These are phyloP conservation scores for Angophora floribunda DNA, from an alignment of 345 rosid species.

Conservation along the genomic window DNA sequence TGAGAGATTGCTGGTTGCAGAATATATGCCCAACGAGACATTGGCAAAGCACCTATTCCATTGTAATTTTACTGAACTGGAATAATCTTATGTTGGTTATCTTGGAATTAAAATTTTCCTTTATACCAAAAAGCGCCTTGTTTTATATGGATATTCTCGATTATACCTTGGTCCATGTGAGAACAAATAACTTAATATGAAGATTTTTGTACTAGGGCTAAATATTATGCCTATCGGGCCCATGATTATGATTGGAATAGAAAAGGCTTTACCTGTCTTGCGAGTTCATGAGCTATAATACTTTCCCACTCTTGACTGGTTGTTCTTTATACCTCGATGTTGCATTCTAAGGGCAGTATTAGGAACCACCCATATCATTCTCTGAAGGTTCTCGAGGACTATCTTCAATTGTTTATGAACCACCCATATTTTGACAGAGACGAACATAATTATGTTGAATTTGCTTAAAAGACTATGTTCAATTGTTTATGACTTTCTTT, in stretches of 20 bases:
- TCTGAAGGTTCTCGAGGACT: not conserved
- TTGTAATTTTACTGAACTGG: conserved; percentile 29
- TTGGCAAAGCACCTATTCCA: conserved; percentile 94
- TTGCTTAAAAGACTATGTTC: not conserved
- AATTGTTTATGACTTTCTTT: not conserved
- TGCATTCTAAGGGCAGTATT: not conserved
- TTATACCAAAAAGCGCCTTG: too few species aligned
- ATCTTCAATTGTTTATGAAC: too few species aligned
- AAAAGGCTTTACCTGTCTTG: not conserved
- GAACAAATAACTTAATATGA: not conserved
- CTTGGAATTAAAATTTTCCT: not conserved
- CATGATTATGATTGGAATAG: not conserved
- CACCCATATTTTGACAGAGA: not conserved
- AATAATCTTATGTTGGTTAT: not conserved
- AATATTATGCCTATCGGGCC: not conserved
- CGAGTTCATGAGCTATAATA: not conserved
- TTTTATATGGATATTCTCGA: not conserved
- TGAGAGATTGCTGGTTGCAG: conserved; percentile 78
- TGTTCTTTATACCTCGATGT: not conserved
- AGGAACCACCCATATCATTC: not conserved
- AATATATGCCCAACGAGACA: conserved; percentile 88
- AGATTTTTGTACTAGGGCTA: not conserved
- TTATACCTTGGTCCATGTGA: not conserved
- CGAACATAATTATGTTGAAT: not conserved
- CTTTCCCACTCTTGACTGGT: not conserved